A percentile compares a stretch with the other conserved stretches of the same genome.
Conservation (phyloP, 768 basidiomycete species). For the Cyclocybe cylindracea region DNA sequence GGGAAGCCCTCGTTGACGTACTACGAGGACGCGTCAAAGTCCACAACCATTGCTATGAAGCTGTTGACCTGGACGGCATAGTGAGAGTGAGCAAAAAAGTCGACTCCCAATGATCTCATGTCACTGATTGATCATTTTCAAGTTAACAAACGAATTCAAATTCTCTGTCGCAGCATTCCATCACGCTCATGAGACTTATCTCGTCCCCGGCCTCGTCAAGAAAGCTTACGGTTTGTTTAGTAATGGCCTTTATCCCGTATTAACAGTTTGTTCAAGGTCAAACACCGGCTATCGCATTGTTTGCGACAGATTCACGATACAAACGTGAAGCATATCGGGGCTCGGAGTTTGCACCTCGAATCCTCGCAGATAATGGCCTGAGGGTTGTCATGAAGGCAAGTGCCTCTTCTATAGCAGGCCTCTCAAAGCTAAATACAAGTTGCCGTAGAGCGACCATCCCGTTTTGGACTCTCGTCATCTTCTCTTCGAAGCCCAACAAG, state of each 20-base stretch:
- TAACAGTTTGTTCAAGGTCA: slow-evolving; percentile 37
- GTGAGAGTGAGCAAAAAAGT: slow-evolving; percentile 46
- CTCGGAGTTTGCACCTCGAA: slow-evolving; percentile 73
- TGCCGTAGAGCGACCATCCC: slow-evolving; percentile 60
- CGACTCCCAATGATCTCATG: not conserved
- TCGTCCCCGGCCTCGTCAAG: slow-evolving; percentile 83
- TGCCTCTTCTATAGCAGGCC: not conserved
- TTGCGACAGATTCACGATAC: slow-evolving; percentile 56
- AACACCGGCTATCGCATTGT: slow-evolving; percentile 73
- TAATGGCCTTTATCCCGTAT: not conserved
- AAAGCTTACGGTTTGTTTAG: slow-evolving; percentile 54
- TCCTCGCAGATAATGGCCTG: slow-evolving; percentile 70
- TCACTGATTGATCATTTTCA: not conserved
- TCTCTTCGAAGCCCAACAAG: slow-evolving; percentile 76
- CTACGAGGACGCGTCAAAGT: slow-evolving; percentile 75
- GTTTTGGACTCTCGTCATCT: slow-evolving; percentile 69
- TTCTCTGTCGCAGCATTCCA: slow-evolving; percentile 78
- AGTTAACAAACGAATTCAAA: slow-evolving; percentile 66
- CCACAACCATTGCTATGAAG: slow-evolving; percentile 59
- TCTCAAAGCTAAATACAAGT: not conserved
- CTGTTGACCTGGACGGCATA: slow-evolving; percentile 70
- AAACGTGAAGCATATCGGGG: slow-evolving; percentile 83
- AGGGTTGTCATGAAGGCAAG: slow-evolving; percentile 72
- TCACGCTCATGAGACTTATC: slow-evolving; percentile 78
- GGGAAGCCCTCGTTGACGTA: slow-evolving; percentile 78